Base-by-base conservation (phyloP, 2,329 filamentous ascomycete species). In the Hymenoscyphus fraxineus region DNA sequence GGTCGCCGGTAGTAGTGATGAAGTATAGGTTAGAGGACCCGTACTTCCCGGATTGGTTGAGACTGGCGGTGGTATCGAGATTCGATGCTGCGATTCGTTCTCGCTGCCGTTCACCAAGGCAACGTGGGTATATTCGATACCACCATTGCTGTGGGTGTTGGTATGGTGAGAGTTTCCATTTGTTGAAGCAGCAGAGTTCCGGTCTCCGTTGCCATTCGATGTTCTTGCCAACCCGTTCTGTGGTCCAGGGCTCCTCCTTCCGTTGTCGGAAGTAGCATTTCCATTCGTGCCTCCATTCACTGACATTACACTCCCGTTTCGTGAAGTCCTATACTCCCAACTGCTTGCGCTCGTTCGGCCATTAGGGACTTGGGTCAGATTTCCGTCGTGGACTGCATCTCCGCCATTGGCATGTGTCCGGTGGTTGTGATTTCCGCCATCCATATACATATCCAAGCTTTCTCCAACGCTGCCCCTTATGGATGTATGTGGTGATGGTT, bases 331-430 rank as follows among this genome's bases (percentile, higher is more conserved):
- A 55, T 73, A 66, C 54, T 76, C 73, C 72, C 72, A 74, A 59
- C 72, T 78, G 67, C 79, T 81, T 47, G 75, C 76, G 59, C 78
- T 79, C 64, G 80, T 78, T 70, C 80, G 81, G 68, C 82, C 85
- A 74, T 88, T 87, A 70, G 83, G 81, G 73, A 85, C 73, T 44
- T 85, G 82, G 76, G 80, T 84, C 78, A 88, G 84, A 77, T 82
- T 88, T 73, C 85, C 82, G 59, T 75, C 72, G 62, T 68, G 68
- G 19, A 65, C 61, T 62, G 69, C 66, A 58, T 73, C 72, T 19
- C 73, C 74, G 22, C 73, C 74, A 70, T 74, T 75, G 47, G 19
- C 47, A 32, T 68, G 68, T 16, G 62, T 44, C 47, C 67, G 66
- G 15, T 60, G 65, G n/a, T 60, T 64, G 39, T 58, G 64, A 54